Conservation (phyloP, 1,284 basidiomycete species). For the Erythrobasidium hasegawianum region DNA sequence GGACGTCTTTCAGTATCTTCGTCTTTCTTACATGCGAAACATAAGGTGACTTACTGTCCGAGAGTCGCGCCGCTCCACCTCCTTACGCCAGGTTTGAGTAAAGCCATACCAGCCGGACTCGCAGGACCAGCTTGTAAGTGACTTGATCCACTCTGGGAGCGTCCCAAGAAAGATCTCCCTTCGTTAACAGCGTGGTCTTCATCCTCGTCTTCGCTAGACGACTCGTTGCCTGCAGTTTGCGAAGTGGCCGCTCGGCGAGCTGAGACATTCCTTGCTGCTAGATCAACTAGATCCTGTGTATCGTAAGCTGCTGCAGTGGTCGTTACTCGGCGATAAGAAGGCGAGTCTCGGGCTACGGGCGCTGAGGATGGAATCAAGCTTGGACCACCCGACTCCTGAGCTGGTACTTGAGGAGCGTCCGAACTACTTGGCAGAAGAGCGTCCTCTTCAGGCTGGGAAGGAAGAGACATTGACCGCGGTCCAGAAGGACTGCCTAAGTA, state of each 20-base stretch:
- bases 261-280: neutral
- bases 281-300: conserved; percentile 15
- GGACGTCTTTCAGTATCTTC: neutral
- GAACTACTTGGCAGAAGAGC: neutral
- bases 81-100: neutral
- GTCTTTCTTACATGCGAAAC: neutral
- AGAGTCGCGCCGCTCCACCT: conserved; percentile 26
- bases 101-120: neutral
- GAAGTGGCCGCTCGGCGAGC: neutral
- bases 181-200: conserved; percentile 6
- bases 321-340: conserved; percentile 16
- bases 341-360: conserved; percentile 4
- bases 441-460: neutral
- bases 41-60: conserved; percentile 16
- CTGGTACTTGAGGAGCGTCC: neutral
- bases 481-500: neutral
- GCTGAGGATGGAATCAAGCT: conserved; percentile 16
- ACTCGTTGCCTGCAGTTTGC: neutral
- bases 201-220: neutral
- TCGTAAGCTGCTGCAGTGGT: conserved; percentile 31
- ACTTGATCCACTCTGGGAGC: neutral
- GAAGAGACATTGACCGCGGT: neutral
- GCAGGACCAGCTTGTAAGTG: neutral
- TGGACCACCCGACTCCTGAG: neutral
- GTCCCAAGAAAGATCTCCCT: conserved; percentile 8